Conservation (phyloP, 2,329 filamentous ascomycete species). For the Neonectria ditissima region DNA sequence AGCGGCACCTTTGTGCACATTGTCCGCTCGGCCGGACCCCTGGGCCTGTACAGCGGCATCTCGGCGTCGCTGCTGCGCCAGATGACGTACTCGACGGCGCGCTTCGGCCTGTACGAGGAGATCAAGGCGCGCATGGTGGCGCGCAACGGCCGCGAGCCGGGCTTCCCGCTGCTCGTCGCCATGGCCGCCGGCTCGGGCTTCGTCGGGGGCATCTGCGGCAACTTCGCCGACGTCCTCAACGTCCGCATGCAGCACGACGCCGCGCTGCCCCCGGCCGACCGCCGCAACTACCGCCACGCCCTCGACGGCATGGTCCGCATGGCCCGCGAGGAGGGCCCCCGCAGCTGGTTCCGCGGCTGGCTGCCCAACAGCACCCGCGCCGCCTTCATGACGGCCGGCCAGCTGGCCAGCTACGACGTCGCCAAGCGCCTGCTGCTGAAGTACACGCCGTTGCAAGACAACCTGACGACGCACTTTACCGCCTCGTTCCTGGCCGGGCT, state of each 20-base stretch:
- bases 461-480: slow-evolving; percentile 80
- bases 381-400: slow-evolving; percentile 87
- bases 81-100: slow-evolving; percentile 94
- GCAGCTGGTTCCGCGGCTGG: slow-evolving; percentile 84
- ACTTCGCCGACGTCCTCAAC: slow-evolving; percentile 95
- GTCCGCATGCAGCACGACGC: slow-evolving; percentile 98
- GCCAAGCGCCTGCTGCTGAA: slow-evolving; percentile 79
- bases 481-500: slow-evolving; percentile 84
- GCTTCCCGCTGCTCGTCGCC: slow-evolving; percentile 81
- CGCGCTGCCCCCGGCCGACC: slow-evolving; percentile 76
- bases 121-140: slow-evolving; percentile 75
- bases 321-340: slow-evolving; percentile 83
- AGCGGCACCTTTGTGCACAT: slow-evolving; percentile 87
- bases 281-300: slow-evolving; percentile 90
- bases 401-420: slow-evolving; percentile 86
- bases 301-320: slow-evolving; percentile 88
- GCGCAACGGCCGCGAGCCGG: slow-evolving; percentile 66
- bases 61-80: slow-evolving; percentile 94
- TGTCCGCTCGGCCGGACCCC: slow-evolving; percentile 77
- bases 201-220: slow-evolving; percentile 88
- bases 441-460: slow-evolving; percentile 75
- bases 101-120: slow-evolving; percentile 96
- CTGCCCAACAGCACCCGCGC: slow-evolving; percentile 85
- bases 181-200: slow-evolving; percentile 89
- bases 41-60: slow-evolving; percentile 89